A percentile compares a stretch with the other conserved stretches of the same genome.
These are phyloP conservation scores for Heracleum sosnowskyi DNA, from an alignment of 129 eudicot species.

Conservation along the genomic window DNA sequence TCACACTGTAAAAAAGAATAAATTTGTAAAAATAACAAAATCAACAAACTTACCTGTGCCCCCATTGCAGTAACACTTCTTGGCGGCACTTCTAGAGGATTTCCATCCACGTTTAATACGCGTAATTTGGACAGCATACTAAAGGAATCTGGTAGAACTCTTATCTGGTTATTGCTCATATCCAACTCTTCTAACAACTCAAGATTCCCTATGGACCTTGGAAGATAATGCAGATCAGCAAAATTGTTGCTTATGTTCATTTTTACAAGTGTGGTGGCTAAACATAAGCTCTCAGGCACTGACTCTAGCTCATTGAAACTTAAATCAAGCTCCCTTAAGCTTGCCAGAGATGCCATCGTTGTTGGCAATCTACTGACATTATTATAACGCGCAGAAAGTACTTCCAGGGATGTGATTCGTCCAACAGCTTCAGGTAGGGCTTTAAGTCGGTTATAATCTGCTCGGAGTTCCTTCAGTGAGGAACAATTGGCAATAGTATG, in stretches of 20 bases:
- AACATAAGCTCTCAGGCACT: conserved; percentile 85
- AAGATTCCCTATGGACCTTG: conserved; percentile 90
- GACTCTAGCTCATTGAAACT: conserved; percentile 85
- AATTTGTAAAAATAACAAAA: background rate
- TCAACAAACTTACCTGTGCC: conserved; percentile 35
- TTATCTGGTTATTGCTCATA: conserved; percentile 73
- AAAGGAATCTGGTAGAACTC: conserved; percentile 76
- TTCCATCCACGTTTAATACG: conserved; percentile 63
- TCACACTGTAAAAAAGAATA: background rate
- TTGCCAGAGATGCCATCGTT: conserved; percentile 58
- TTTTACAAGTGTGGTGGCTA: conserved; percentile 71
- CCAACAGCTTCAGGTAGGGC: conserved; percentile 93
- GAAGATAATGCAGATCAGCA: conserved; percentile 63
- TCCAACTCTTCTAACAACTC: conserved; percentile 74
- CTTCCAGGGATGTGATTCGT: conserved; percentile 53
- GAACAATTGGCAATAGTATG: conserved; percentile 60
- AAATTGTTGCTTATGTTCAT: conserved; percentile 78
- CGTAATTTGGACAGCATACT: conserved; percentile 51
- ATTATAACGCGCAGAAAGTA: conserved; percentile 56
- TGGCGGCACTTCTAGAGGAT: conserved; percentile 79
- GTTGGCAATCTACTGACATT: conserved; percentile 71
- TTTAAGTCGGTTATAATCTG: conserved; percentile 79
- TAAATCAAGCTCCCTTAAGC: conserved; percentile 62
- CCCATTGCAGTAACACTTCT: conserved; percentile 45
- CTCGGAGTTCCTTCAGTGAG: conserved; percentile 68